phyloP scores from a whole-genome alignment of 2,329 filamentous ascomycete genomes.

The Macrophomina tecta region DNA sequence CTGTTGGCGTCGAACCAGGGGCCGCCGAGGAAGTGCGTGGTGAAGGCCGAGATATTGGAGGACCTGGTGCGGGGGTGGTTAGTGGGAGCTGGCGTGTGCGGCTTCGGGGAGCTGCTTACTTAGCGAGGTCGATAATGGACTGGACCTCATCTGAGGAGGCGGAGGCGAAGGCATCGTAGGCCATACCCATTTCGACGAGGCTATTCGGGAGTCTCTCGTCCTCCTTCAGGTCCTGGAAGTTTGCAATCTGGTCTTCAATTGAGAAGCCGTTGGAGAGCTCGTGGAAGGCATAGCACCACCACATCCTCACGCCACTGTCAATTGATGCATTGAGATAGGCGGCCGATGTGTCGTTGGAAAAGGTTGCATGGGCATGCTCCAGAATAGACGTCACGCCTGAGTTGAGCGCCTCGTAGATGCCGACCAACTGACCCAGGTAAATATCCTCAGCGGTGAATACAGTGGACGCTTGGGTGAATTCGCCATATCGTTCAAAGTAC shows the following conservation, averaged over 20 bases:
- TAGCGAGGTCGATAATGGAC: slow-evolving; percentile 14
- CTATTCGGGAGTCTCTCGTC: slow-evolving; percentile 19
- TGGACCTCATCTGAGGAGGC: slow-evolving; percentile 28
- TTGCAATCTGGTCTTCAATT: slow-evolving; percentile 26
- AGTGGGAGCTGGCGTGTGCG: not conserved
- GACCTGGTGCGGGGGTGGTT: not conserved
- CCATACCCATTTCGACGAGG: slow-evolving; percentile 30
- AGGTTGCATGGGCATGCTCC: slow-evolving; percentile 59
- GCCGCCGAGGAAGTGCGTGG: slow-evolving; percentile 41
- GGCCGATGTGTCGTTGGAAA: slow-evolving; percentile 49
- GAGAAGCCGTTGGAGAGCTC: slow-evolving; percentile 34
- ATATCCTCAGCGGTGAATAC: slow-evolving; percentile 35
- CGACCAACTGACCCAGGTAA: slow-evolving; percentile 39
- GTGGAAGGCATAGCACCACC: slow-evolving; percentile 55
- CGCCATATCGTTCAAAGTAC: slow-evolving; percentile 28
- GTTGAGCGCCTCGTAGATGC: slow-evolving; percentile 57
- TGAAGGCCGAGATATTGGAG: slow-evolving; percentile 47
- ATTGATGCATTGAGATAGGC: slow-evolving; percentile 56
- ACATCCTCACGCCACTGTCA: slow-evolving; percentile 54
- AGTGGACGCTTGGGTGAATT: slow-evolving; percentile 13
- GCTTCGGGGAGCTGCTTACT: not conserved
- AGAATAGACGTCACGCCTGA: slow-evolving; percentile 60
- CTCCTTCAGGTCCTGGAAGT: slow-evolving; percentile 26
- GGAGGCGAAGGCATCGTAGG: slow-evolving; percentile 29
- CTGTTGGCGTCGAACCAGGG: slow-evolving; percentile 41